Conservation (phyloP, 345 rosid genomes). For the Eutrema japonicum region DNA sequence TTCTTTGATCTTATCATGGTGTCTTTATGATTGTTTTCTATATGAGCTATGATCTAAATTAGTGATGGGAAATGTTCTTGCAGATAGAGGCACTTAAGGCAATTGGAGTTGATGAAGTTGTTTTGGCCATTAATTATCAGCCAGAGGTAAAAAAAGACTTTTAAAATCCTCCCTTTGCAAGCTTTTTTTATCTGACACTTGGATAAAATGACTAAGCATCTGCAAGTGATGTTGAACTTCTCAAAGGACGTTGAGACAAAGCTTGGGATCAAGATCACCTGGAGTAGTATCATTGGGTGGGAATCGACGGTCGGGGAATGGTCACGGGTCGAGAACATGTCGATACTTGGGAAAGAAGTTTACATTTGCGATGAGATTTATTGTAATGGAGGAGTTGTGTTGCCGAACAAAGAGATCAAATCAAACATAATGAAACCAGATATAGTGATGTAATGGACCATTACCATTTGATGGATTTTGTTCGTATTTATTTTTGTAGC, state of each 20-base stretch:
- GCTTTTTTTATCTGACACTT: not conserved
- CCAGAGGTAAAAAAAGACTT: slow-evolving; percentile 65
- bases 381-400: slow-evolving; percentile 88
- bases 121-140: slow-evolving; percentile 88
- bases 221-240: slow-evolving; percentile 73
- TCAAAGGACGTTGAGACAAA: slow-evolving; percentile 79
- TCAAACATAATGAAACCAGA: slow-evolving; percentile 86
- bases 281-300: slow-evolving; percentile 90
- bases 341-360: slow-evolving; percentile 86
- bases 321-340: slow-evolving; percentile 89
- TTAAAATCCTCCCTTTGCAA: not conserved
- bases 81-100: slow-evolving; percentile 92
- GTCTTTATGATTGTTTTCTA: not conserved
- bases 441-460: slow-evolving; percentile 55
- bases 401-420: slow-evolving; percentile 88
- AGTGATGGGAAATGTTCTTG: not conserved
- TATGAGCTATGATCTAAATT: too few species aligned
- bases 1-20: not conserved
- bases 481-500: not conserved
- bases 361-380: slow-evolving; percentile 78
- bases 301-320: slow-evolving; percentile 84
- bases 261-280: slow-evolving; percentile 77
- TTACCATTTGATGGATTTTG: not conserved
- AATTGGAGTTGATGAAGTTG: slow-evolving; percentile 83
- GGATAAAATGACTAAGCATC: not conserved